phyloP scores from a whole-genome alignment of 179 eudicot genomes.

The Beta macrorhiza region DNA sequence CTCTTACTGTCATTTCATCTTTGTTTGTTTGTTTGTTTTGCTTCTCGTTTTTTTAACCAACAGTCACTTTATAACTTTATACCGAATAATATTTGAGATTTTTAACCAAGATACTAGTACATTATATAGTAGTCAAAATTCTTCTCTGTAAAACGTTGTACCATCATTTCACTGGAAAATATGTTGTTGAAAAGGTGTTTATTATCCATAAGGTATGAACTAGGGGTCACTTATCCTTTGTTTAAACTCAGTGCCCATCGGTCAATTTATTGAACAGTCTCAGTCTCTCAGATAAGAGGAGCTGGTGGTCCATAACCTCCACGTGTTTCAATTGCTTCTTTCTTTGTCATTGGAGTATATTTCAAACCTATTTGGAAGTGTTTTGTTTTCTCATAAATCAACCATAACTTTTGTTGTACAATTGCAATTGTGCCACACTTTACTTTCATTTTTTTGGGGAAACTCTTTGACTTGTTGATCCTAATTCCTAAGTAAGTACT shows the following conservation, averaged over 20 bases:
- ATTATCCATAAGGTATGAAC: slow-evolving; percentile 27
- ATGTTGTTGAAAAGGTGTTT: slow-evolving; percentile 15
- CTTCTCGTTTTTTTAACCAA: slow-evolving; percentile 13
- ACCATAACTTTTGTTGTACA: background rate
- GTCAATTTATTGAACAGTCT: slow-evolving; percentile 29
- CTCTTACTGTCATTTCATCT: background rate
- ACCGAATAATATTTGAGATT: background rate
- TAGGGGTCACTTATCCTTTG: slow-evolving; percentile 13
- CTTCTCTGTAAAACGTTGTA: slow-evolving; percentile 2
- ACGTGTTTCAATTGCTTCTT: background rate
- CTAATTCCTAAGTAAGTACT: too few relatives aligned
- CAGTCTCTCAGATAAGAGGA: slow-evolving; percentile 20
- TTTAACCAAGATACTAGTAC: background rate
- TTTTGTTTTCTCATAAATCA: background rate
- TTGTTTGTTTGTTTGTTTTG: background rate
- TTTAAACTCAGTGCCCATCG: slow-evolving; percentile 23
- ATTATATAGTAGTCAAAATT: slow-evolving; percentile 6
- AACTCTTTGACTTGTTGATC: background rate
- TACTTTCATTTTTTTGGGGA: too few relatives aligned
- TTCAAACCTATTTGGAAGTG: background rate
- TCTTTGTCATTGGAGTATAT: background rate
- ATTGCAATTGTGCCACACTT: background rate
- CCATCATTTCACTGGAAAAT: slow-evolving; percentile 25
- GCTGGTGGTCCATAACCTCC: slow-evolving; percentile 28
- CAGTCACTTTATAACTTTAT: slow-evolving; percentile 8